Percentiles rank a stretch among this genome's conserved stretches.
Evolutionary conservation across 2,329 filamentous ascomycete species (phyloP).

Genomic region (Exophiala sp.): DNA sequence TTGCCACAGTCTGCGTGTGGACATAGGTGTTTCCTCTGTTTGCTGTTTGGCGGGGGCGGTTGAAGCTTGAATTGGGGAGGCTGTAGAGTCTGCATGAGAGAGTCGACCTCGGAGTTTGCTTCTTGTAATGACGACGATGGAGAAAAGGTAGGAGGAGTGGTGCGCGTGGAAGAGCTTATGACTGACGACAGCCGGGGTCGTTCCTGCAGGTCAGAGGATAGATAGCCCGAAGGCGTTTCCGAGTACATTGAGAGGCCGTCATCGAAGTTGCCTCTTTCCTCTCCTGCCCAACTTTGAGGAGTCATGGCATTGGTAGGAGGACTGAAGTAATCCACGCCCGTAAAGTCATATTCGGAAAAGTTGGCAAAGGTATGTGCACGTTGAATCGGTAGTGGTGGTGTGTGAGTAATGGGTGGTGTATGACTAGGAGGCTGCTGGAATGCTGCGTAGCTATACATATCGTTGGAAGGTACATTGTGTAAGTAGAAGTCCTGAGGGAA

Average conservation of each 20-base stretch:
- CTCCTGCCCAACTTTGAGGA: slow-evolving; percentile 17
- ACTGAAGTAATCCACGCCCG: slow-evolving; percentile 12
- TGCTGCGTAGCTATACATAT: slow-evolving; percentile 19
- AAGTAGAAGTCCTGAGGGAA: slow-evolving; percentile 24
- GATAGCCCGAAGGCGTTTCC: slow-evolving; percentile 25
- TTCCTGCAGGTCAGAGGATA: slow-evolving; percentile 23
- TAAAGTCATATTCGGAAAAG: slow-evolving; percentile 17
- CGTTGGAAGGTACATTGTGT: slow-evolving; percentile 21
- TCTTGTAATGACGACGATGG: slow-evolving; percentile 5
- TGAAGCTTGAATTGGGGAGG: slow-evolving; percentile 45
- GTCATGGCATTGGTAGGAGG: slow-evolving; percentile 9
- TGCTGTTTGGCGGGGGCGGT: slow-evolving; percentile 26
- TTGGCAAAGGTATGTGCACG: slow-evolving; percentile 19
- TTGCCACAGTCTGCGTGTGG: slow-evolving; percentile 71
- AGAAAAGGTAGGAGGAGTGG: slow-evolving; percentile 12
- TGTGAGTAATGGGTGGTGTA: slow-evolving; percentile 5
- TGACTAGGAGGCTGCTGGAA: slow-evolving; percentile 3
- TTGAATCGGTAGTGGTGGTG: slow-evolving; percentile 9
- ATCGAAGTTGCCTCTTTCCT: slow-evolving; percentile 20
- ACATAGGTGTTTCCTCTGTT: slow-evolving; percentile 65
- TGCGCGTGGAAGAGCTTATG: slow-evolving; percentile 14
- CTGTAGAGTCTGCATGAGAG: slow-evolving; percentile 79
- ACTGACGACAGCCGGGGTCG: slow-evolving; percentile 17
- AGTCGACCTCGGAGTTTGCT: slow-evolving; percentile 64
- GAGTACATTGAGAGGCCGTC: slow-evolving; percentile 26